These are phyloP conservation scores for Serpula lacrymans DNA, from an alignment of 768 basidiomycete species.

Conservation along the genomic window DNA sequence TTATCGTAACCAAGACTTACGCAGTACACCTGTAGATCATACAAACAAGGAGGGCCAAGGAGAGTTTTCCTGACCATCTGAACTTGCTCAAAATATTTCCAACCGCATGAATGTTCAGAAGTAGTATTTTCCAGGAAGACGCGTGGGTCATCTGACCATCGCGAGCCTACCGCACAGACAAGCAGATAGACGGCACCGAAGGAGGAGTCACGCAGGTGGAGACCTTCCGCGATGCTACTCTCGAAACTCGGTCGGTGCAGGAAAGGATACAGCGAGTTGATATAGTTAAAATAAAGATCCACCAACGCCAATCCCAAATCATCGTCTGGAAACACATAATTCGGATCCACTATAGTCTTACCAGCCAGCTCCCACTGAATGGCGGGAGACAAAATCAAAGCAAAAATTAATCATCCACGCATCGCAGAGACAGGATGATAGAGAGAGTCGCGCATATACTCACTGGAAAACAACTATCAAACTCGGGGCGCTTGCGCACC, in stretches of 20 bases:
- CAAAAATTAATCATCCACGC: no score
- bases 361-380: constrained; percentile 26
- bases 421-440: no score
- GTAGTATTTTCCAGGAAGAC: constrained; percentile 40
- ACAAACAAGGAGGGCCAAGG: constrained; percentile 53
- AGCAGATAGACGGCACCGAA: constrained; percentile 65
- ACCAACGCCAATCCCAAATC: constrained; percentile 52
- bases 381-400: not conserved
- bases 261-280: constrained; percentile 62
- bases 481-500: constrained; percentile 15
- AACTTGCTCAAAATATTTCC: constrained; percentile 49
- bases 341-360: constrained; percentile 14
- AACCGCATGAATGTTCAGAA: constrained; percentile 46
- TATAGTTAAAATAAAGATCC: constrained; percentile 57
- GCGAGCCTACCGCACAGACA: constrained; percentile 67
- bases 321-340: constrained; percentile 45
- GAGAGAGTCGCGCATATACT: constrained; percentile 17
- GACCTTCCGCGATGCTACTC: constrained; percentile 39
- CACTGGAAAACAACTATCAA: constrained; percentile 22
- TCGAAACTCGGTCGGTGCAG: constrained; percentile 74
- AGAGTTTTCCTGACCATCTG: constrained; percentile 57
- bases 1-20: constrained; percentile 38
- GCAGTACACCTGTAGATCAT: constrained; percentile 69
- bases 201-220: constrained; percentile 45
- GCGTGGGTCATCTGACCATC: constrained; percentile 52